Base-by-base conservation (phyloP, 2,329 filamentous ascomycete genomes). In the Fusarium anthophilum region DNA sequence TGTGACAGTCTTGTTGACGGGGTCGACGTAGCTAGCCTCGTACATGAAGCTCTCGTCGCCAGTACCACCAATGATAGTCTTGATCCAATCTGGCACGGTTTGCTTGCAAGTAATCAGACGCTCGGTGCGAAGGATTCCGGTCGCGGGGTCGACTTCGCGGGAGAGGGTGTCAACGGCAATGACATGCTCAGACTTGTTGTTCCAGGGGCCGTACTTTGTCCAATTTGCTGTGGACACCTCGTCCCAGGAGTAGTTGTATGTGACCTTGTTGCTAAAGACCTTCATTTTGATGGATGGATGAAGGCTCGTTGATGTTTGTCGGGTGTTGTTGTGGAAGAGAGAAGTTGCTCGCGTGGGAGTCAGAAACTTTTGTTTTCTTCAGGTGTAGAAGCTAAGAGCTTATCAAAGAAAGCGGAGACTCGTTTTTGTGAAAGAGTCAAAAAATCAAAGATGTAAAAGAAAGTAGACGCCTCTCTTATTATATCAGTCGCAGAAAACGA, bases 161-260 rank as follows among this genome's bases (percentile, higher is more conserved):
- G 91, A 92, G 78, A 99, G 85, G 20, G 96, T 98, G 86, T 99
- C 96, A 80, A 98, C 96, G 76, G 94, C 95, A 76, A 97, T 91
- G 76, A 99, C 96, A 84, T 99, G 96, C 45, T 95, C 94, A n/a
- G 94, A 95, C 86, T 98, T 96, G 83, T 98, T 93, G 87, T 99
- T 99, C 96, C 96, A 98, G 26, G 96, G 96, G 80, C 94, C 97
- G 86, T 99, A 99, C 84, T 99, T 99, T 78, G 92, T 93, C 96
- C 96, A 99, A 89, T 99, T 99, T 82, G 94, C 95, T 20, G 94
- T 95, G 32, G 95, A 98, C 41, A 99, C 96, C 84, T 98, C 96
- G 80, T 98, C 94, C 96, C 96, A 99, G 51, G 96, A 97, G 88
- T 99, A 99, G 86, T 98, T 90, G 86, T 97, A 99, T 70, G 94